Conservation (phyloP, 352 stramenopile genomes). For the Phytophthora vignae region DNA sequence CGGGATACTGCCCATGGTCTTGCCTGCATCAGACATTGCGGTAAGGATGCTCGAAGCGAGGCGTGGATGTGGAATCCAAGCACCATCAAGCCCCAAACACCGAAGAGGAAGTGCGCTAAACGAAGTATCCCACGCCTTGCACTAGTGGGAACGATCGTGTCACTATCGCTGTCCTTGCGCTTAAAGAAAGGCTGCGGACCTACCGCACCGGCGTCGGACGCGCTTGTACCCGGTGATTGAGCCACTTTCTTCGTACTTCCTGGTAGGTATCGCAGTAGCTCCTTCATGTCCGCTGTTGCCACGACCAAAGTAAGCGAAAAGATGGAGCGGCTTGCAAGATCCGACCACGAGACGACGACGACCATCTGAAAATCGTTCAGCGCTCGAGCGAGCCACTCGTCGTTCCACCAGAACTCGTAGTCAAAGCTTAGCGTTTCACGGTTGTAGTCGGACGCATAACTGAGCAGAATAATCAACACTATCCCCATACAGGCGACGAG, state of each 20-base stretch:
- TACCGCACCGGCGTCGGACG: background rate
- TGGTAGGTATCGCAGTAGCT: conserved; percentile 13
- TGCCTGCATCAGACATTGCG: conserved; percentile 27
- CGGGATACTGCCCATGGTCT: conserved; percentile 32
- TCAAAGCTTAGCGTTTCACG: conserved; percentile 3
- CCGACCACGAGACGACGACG: conserved; percentile 34
- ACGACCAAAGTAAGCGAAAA: conserved; percentile 34
- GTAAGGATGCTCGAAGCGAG: background rate
- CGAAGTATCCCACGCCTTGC: background rate
- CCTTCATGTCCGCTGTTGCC: conserved; percentile 31
- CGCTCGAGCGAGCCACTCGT: conserved; percentile 33
- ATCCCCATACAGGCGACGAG: conserved; percentile 27
- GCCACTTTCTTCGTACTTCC: conserved; percentile 1
- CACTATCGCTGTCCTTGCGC: background rate
- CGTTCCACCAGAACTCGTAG: conserved; percentile 29
- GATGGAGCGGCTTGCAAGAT: conserved; percentile 31
- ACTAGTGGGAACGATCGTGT: background rate
- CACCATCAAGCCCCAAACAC: background rate
- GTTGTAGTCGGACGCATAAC: conserved; percentile 20
- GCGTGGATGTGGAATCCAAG: conserved; percentile 24
- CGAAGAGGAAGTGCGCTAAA: background rate
- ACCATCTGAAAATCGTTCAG: conserved; percentile 43
- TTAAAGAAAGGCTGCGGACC: background rate
- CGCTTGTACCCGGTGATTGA: background rate
- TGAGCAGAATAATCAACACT: conserved; percentile 3